phyloP scores from a whole-genome alignment of 176 grass and related monocot genomes.

The Thinopyrum elongatum region DNA sequence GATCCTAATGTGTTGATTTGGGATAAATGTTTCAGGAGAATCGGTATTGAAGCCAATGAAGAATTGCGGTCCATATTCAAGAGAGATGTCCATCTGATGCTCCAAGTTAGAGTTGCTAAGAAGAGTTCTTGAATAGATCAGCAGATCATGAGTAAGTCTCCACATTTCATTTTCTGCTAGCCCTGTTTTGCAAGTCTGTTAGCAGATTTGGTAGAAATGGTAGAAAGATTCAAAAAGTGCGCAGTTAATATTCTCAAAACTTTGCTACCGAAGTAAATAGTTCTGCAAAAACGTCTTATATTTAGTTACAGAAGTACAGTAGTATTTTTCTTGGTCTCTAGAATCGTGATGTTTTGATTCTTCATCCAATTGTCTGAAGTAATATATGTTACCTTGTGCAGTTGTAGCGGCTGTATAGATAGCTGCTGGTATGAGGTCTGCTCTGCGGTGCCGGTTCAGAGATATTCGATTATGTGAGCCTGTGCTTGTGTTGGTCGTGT shows the following conservation, averaged over 20 bases:
- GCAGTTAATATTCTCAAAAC: neutral
- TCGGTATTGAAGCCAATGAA: slow-evolving; percentile 94
- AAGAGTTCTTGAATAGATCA: slow-evolving; percentile 55
- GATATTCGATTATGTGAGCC: neutral
- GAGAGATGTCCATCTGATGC: slow-evolving; percentile 92
- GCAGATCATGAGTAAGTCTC: slow-evolving; percentile 24
- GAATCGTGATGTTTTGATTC: neutral
- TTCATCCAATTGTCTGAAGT: neutral
- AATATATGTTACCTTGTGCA: slow-evolving; percentile 20
- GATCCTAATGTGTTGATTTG: neutral
- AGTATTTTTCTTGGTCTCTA: neutral
- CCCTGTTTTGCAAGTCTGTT: neutral
- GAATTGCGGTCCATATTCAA: slow-evolving; percentile 95
- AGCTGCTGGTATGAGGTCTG: neutral
- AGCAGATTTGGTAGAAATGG: neutral
- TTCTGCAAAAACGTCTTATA: too few relatives aligned
- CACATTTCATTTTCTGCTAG: neutral
- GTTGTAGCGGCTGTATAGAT: slow-evolving; percentile 14
- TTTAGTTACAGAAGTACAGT: too few relatives aligned
- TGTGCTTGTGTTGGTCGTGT: neutral
- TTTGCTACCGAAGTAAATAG: neutral
- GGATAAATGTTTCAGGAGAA: slow-evolving; percentile 65
- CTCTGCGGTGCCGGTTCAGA: neutral
- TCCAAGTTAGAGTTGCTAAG: slow-evolving; percentile 88
- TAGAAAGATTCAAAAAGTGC: neutral